Evolutionary conservation across 805 yeast species (phyloP).

Genomic region (Metschnikowia lachancei): DNA sequence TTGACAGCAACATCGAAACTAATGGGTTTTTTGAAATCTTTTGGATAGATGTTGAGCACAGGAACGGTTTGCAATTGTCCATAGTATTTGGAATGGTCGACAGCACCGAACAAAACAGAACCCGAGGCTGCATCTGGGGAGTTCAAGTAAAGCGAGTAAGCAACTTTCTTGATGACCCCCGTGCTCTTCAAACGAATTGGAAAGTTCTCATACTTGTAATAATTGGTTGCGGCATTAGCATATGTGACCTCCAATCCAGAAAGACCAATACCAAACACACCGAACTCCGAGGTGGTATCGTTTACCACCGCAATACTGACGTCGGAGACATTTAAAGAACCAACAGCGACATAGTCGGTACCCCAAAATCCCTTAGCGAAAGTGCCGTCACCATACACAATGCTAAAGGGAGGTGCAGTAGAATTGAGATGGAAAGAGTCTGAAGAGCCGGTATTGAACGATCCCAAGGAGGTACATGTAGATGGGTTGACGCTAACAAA

Average conservation of each 20-base stretch:
- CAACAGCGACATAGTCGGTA: background rate
- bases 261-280: background rate
- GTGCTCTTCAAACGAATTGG: conserved; percentile 43
- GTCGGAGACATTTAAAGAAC: background rate
- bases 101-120: conserved; percentile 11
- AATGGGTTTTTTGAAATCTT: conserved; percentile 30
- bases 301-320: background rate
- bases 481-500: too few relatives aligned
- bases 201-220: background rate
- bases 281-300: background rate
- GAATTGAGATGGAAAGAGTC: background rate
- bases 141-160: conserved; percentile 61
- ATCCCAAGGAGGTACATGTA: background rate
- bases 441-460: background rate
- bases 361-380: background rate
- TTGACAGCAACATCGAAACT: conserved; percentile 42
- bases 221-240: background rate
- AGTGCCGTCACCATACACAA: background rate
- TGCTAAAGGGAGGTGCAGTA: background rate
- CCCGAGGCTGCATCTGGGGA: conserved; percentile 22
- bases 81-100: conserved; percentile 14
- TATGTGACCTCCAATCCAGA: background rate
- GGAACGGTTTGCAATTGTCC: conserved; percentile 33
- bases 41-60: conserved; percentile 36
- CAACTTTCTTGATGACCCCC: conserved; percentile 54